Conservation (phyloP, 1,139 yeast genomes). For the Pneumocystis sp. region DNA sequence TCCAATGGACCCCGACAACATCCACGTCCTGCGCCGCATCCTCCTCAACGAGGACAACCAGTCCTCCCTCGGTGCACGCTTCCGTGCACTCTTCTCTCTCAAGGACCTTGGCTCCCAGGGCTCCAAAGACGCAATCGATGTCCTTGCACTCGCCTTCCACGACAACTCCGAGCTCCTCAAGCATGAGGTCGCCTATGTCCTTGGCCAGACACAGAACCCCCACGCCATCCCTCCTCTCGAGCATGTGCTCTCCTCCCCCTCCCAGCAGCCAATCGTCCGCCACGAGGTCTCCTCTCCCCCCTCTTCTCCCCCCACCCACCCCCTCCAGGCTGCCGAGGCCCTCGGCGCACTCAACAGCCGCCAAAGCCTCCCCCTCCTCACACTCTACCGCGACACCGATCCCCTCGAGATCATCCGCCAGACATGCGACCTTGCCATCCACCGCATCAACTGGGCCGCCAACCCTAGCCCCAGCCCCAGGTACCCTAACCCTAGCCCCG, state of each 20-base stretch:
- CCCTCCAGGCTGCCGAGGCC: slow-evolving; percentile 71
- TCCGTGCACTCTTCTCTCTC: slow-evolving; percentile 82
- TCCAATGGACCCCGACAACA: slow-evolving; percentile 8
- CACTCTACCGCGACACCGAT: slow-evolving; percentile 51
- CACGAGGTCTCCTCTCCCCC: slow-evolving; percentile 41
- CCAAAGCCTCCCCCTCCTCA: slow-evolving; percentile 54
- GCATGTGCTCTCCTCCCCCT: slow-evolving; percentile 48
- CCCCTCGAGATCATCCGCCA: slow-evolving; percentile 63
- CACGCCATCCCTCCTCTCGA: slow-evolving; percentile 63
- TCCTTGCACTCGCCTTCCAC: slow-evolving; percentile 61
- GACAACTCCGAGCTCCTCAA: slow-evolving; percentile 86
- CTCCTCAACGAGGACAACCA: slow-evolving; percentile 32
- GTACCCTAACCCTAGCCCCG: slow-evolving; percentile 12
- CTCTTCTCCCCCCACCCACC: background rate
- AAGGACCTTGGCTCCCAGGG: slow-evolving; percentile 64
- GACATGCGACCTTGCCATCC: slow-evolving; percentile 95
- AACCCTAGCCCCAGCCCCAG: slow-evolving; percentile 42
- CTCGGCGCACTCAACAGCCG: slow-evolving; percentile 86
- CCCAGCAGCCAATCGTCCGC: slow-evolving; percentile 80
- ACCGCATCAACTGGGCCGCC: slow-evolving; percentile 84
- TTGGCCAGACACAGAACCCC: slow-evolving; percentile 84
- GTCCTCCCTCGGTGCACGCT: slow-evolving; percentile 65
- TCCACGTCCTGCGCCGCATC: slow-evolving; percentile 8
- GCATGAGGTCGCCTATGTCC: slow-evolving; percentile 96
- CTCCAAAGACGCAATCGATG: slow-evolving; percentile 55